Evolutionary conservation across 2,329 filamentous ascomycete genomes (phyloP).

Genomic region (Blastomyces gilchristii): DNA sequence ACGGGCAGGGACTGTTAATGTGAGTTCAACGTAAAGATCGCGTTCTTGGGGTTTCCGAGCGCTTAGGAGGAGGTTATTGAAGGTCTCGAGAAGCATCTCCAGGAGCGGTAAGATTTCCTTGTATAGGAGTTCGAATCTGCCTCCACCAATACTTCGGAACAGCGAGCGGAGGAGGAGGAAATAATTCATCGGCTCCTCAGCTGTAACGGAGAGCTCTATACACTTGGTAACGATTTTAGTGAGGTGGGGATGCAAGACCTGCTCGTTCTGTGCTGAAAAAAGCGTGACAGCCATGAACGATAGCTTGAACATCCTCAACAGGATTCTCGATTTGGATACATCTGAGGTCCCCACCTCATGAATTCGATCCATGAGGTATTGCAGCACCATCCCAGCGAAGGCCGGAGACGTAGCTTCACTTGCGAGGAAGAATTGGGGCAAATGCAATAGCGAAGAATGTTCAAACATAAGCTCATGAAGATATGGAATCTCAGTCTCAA

Average conservation of each 20-base stretch:
- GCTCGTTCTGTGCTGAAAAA: conserved; percentile 89
- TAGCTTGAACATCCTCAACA: conserved; percentile 89
- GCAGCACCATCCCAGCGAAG: conserved; percentile 94
- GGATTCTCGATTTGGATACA: conserved; percentile 81
- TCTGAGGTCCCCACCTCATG: conserved; percentile 89
- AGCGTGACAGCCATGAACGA: conserved; percentile 99
- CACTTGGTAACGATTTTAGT: conserved; percentile 96
- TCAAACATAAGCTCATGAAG: conserved; percentile 98
- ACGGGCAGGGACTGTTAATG: conserved; percentile 85
- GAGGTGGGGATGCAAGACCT: conserved; percentile 88
- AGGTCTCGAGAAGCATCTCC: conserved; percentile 93
- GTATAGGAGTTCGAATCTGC: conserved; percentile 94
- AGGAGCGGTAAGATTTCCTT: conserved; percentile 93
- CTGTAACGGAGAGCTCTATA: conserved; percentile 88
- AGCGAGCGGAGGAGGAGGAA: conserved; percentile 85
- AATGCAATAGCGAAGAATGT: conserved; percentile 83
- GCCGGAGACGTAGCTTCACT: conserved; percentile 95
- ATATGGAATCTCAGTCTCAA: conserved; percentile 91
- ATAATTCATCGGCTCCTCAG: conserved; percentile 97
- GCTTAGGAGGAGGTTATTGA: conserved; percentile 87
- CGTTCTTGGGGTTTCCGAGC: conserved; percentile 83
- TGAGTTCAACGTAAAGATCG: conserved; percentile 94
- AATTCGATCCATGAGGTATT: conserved; percentile 94
- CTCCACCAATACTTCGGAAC: conserved; percentile 92
- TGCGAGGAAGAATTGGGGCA: conserved; percentile 97